Conservation (phyloP, 192 early-diverging fungal genomes). For the Backusella luteola region DNA sequence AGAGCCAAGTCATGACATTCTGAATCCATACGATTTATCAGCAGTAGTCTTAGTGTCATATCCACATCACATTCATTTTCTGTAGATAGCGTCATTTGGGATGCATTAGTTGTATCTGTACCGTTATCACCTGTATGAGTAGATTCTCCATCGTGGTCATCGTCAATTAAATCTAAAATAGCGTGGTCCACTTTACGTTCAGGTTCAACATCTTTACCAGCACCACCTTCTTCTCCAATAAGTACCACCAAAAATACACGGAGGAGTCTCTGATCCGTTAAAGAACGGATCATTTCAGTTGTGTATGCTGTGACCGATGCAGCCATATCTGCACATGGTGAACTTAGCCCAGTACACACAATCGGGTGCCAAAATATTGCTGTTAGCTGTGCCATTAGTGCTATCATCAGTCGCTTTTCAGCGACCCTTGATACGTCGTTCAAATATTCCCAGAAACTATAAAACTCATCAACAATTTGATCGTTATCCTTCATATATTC, state of each 20-base stretch:
- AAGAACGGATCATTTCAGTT: constrained; percentile 38
- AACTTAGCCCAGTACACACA: constrained; percentile 32
- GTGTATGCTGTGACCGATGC: constrained; percentile 35
- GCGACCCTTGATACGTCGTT: constrained; percentile 38
- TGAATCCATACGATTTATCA: constrained; percentile 35
- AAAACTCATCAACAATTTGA: constrained; percentile 31
- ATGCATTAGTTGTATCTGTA: not conserved
- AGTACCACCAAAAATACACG: constrained; percentile 33
- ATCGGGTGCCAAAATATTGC: constrained; percentile 40
- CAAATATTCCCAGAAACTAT: constrained; percentile 39
- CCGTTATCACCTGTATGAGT: not conserved
- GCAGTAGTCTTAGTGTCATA: constrained; percentile 43
- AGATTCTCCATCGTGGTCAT: constrained; percentile 17
- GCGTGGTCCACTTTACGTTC: constrained; percentile 6
- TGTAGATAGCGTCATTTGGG: not conserved
- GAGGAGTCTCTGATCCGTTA: constrained; percentile 36
- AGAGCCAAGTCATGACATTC: constrained; percentile 45
- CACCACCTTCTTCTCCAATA: constrained; percentile 36
- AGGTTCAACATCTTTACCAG: constrained; percentile 37
- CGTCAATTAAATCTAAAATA: constrained; percentile 7
- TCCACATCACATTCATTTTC: constrained; percentile 16
- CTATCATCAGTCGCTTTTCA: constrained; percentile 34
- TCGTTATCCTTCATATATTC: constrained; percentile 21
- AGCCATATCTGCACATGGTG: constrained; percentile 28
- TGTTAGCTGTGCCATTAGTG: constrained; percentile 35